Base-by-base conservation (phyloP, 164 flowering plant species). In the Nelumbo lutea region DNA sequence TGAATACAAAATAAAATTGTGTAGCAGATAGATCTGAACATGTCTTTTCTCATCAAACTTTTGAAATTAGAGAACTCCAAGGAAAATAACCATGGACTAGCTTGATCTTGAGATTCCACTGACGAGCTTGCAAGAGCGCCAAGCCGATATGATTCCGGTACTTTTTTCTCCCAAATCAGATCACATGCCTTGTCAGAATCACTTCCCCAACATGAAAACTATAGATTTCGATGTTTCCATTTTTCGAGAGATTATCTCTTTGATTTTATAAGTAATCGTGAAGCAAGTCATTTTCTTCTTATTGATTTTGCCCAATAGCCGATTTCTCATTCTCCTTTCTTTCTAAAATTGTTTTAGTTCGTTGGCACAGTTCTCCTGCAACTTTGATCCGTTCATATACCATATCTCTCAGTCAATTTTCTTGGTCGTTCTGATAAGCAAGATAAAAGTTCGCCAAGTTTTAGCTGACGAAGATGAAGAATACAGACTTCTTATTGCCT, bases 381-480 rank as follows among this genome's bases (percentile, higher is more conserved):
- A 72, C 13, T 76, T 76, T 44, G 90, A 85, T 63, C 86, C 86
- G 7, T 75, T 74, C 13, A 9, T 27, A 27, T 79, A 1, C 68
- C 84, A 0, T 88, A 85, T 70, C 85, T 90, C 3, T 86, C 96
- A 11, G 73, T 86, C 52, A 90, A 84, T 73, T 90, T 88, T 71
- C 77, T 88, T 46, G 96, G 88, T 74, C 90, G 96, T 82, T 0
- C 85, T 74, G 84, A 90, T 90, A 82, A 75, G 9, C 51, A 4
- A 42, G 1, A 39, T 45, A 39, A 70, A 42, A 9, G 41, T 42
- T 50, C 11, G 15, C 14, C 14, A 2, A 53, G 3, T 4, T 11
- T 53, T 61, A 38, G 7, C 44, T 58, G 53, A 39, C 81, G 14
- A 90, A 90, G 75, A 87, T 90, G 93, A 81, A 63, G 58, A 77